phyloP scores from a whole-genome alignment of 1,284 basidiomycete species.

The Fistulinella staudtii region DNA sequence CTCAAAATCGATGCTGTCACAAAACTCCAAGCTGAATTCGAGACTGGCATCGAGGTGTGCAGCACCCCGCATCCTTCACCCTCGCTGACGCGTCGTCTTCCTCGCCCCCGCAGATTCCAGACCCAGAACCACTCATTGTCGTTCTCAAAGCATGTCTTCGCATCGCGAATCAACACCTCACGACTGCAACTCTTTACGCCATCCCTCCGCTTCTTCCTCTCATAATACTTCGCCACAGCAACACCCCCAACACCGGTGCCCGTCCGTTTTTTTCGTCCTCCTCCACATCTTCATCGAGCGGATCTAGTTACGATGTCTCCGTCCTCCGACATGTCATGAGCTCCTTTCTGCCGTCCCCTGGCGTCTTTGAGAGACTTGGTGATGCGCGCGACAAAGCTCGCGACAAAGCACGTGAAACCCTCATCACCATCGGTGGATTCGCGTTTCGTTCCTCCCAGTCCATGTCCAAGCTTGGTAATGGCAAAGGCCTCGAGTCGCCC shows the following conservation, averaged over 20 bases:
- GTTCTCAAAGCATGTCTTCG: conserved; percentile 73
- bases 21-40: conserved; percentile 71
- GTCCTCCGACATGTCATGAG: conserved; percentile 62
- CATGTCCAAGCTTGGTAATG: conserved; percentile 49
- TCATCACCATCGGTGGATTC: conserved; percentile 67
- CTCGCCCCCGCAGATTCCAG: conserved; percentile 49
- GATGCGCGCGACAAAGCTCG: conserved; percentile 72
- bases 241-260: conserved; percentile 32
- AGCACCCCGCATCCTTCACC: conserved; percentile 7
- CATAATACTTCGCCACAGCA: conserved; percentile 44
- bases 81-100: conserved; percentile 10
- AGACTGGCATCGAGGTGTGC: conserved; percentile 61
- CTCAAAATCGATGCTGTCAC: conserved; percentile 73
- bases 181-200: conserved; percentile 65
- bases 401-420: conserved; percentile 69
- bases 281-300: conserved; percentile 44
- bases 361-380: conserved; percentile 78
- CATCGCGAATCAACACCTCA: conserved; percentile 77
- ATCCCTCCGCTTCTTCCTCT: conserved; percentile 62
- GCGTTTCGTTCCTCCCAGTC: conserved; percentile 57
- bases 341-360: conserved; percentile 69
- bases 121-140: conserved; percentile 63
- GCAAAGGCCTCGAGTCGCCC: conserved; percentile 74
- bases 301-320: conserved; percentile 45
- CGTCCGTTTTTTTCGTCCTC: conserved; percentile 44